Percentiles rank a stretch among this genome's conserved stretches.
Conservation (phyloP, 2,329 filamentous ascomycete species). For the Emericellopsis cladophorae region DNA sequence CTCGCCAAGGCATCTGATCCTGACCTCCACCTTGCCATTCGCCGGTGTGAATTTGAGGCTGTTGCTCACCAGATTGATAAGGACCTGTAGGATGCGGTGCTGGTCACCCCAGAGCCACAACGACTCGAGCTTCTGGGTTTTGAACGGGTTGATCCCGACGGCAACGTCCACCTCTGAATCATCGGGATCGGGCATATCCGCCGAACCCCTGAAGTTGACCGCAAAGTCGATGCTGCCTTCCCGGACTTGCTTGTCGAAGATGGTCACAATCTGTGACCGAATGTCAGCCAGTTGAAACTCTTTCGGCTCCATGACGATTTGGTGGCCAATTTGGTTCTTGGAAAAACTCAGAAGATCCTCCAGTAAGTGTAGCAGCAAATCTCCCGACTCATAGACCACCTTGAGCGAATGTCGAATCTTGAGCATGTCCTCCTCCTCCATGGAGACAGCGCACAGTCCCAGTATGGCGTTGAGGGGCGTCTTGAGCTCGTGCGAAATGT, state of each 20-base stretch:
- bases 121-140: constrained; percentile 50
- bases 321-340: constrained; percentile 86
- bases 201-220: constrained; percentile 49
- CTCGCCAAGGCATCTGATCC: constrained; percentile 62
- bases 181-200: constrained; percentile 32
- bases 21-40: constrained; percentile 62
- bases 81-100: constrained; percentile 80
- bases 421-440: constrained; percentile 73
- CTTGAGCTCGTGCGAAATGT: constrained; percentile 79
- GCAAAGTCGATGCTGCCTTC: constrained; percentile 65
- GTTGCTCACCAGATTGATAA: constrained; percentile 88
- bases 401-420: constrained; percentile 74
- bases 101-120: constrained; percentile 91
- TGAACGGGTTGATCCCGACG: neutral
- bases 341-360: constrained; percentile 88
- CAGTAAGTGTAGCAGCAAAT: constrained; percentile 71
- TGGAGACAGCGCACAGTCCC: constrained; percentile 85
- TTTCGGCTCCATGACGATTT: constrained; percentile 68
- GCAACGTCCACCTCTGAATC: constrained; percentile 20
- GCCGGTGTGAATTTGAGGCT: constrained; percentile 80
- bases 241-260: constrained; percentile 81
- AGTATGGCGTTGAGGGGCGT: constrained; percentile 93
- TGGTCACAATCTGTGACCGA: constrained; percentile 67
- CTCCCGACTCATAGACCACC: constrained; percentile 64
- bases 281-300: constrained; percentile 81